A percentile compares a stretch with the other conserved stretches of the same genome.
phyloP scores from a whole-genome alignment of 139 green algal genomes.

The Penium margaritaceum region DNA sequence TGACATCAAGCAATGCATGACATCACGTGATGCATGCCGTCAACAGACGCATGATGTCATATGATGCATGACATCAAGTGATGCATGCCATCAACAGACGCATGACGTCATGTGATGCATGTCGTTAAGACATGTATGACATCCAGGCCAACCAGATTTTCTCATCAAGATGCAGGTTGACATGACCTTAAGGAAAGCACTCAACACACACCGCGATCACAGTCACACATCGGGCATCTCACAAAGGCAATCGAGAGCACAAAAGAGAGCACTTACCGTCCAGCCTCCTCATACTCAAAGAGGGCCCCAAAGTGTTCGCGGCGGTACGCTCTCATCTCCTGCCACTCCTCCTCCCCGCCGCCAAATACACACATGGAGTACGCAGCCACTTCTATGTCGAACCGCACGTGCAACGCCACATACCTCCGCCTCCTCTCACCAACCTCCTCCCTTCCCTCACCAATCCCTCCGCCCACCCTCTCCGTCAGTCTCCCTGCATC shows the following conservation, averaged over 20 bases:
- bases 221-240: neutral
- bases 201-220: neutral
- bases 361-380: constrained; percentile 7
- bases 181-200: neutral
- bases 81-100: no score
- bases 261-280: no score
- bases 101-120: no score
- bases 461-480: no score
- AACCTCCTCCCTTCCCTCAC: neutral
- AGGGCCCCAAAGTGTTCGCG: neutral
- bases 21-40: no score
- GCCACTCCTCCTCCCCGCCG: neutral
- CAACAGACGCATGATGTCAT: no score
- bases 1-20: no score
- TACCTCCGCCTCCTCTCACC: neutral
- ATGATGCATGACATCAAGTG: no score
- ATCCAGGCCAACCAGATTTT: no score
- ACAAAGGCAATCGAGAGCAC: neutral
- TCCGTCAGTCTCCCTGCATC: neutral
- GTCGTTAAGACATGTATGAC: no score
- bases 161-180: no score
- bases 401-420: constrained; percentile 2
- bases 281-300: no score
- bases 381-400: constrained; percentile 5
- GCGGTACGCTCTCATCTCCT: constrained; percentile 5